Evolutionary conservation across 176 grass and related monocot species (phyloP).

Genomic region (Thalia dealbata): DNA sequence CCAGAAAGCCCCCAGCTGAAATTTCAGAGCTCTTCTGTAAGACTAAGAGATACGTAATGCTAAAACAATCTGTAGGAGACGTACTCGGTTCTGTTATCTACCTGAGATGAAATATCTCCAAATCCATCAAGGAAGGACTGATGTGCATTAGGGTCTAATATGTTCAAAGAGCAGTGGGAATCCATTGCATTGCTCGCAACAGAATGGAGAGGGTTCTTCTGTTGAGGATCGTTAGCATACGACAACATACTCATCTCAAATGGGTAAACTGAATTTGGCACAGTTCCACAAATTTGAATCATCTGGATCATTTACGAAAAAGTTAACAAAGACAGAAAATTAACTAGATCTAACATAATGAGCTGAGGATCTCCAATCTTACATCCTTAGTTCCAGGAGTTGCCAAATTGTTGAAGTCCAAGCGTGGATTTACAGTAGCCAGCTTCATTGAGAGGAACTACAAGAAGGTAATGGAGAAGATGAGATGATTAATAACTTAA

Average conservation of each 20-base stretch:
- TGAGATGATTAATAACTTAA: slow-evolving; percentile 32
- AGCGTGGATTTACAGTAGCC: slow-evolving; percentile 85
- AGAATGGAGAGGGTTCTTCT: slow-evolving; percentile 1
- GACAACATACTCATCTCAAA: background rate
- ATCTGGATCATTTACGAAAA: slow-evolving; percentile 1
- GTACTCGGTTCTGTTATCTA: background rate
- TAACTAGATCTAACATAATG: background rate
- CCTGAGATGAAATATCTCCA: slow-evolving; percentile 6
- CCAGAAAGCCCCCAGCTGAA: slow-evolving; percentile 69
- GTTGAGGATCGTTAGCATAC: slow-evolving; percentile 4
- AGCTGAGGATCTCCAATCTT: slow-evolving; percentile 17
- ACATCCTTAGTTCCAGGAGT: slow-evolving; percentile 82
- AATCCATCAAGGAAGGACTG: slow-evolving; percentile 6
- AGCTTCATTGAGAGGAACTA: slow-evolving; percentile 99
- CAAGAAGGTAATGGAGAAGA: slow-evolving; percentile 21
- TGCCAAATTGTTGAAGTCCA: slow-evolving; percentile 90
- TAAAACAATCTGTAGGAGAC: background rate
- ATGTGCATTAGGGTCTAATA: background rate
- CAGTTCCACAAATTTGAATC: slow-evolving; percentile 1
- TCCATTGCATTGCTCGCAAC: background rate
- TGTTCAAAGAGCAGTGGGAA: background rate
- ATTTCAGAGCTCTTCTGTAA: background rate
- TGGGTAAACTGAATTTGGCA: slow-evolving; percentile 1
- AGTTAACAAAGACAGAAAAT: slow-evolving; percentile 7
- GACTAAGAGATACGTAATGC: background rate